Base-by-base conservation (phyloP, 225 moss, liverwort and hornwort genomes). In the Marchantia paleacea region DNA sequence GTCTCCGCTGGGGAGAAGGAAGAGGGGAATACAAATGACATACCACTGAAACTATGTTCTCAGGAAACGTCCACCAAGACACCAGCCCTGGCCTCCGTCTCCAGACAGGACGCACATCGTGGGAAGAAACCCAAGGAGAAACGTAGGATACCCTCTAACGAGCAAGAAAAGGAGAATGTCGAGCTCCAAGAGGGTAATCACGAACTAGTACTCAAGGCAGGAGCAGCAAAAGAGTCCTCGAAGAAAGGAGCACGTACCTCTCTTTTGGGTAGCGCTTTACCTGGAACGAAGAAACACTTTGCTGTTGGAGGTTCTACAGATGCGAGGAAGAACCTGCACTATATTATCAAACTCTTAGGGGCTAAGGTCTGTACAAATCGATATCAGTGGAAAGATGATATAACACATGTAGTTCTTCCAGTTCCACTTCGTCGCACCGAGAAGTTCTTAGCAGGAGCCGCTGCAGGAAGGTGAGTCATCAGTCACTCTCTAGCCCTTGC, bases 381-480 rank as follows among this genome's bases (percentile, higher is more conserved):
- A 47, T 69, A 86, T 72, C 78, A 87, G 70, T 89, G 89, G 89
- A 86, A 81, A 24, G 85, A 85, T 54, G 83, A 74, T 28, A 68
- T 80, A 25, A 89, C 89, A 16, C 89, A 89, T 69, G 63, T 89
- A 12, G 16, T 89, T 51, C 86, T 89, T 79, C 86, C 89, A 5
- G 80, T 64, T 63, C 89, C 86, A 12, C 85, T 89, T 26, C 69
- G 86, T 8, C 86, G 86, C 18, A 89, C 89, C 12, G 89, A 89
- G 79, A 89, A 89, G 68, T 83, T 89, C n/a, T 76, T 89, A 55
- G 89, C 89, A 47, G 89, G 85, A 81, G 86, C 89, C 52, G 86
- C 89, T 54, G 85, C 84, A 51, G 89, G 89, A 79, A 86, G 89
- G 89, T 86, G 0, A 88, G 83, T 58, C 60, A 19, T 0, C 65